Evolutionary conservation across 2,329 filamentous ascomycete species (phyloP), one percentile per base, ranked within the genome.

Genomic region (Ophiostoma pallidulum): DNA sequence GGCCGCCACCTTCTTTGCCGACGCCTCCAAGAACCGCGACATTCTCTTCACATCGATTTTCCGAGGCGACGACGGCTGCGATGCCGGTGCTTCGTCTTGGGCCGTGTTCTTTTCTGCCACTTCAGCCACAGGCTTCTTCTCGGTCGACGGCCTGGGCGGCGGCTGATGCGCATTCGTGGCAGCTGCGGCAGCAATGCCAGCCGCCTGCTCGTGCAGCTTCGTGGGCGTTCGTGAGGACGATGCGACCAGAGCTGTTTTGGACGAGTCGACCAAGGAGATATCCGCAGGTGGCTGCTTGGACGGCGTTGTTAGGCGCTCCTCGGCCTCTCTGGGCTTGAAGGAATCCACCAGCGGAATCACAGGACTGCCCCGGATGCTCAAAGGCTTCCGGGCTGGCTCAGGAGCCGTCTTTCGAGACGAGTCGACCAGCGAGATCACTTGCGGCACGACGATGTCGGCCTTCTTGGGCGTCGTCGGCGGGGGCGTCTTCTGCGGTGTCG

Each of bases 41-140:
- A 80, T 72, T 46, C 77, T 68, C 60, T 76, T 81, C 59, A 73
- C 61, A 54, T 80, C 71, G 18, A 81, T 63, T 56, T 81, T 79
- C 49, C 67, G 71, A 1, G 80, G 78, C 14, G 78, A 78, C 4
- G 69, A 59, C 4, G 74, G 66, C 50, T 71, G 68, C 1, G 70
- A 65, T 13, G 51, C 55, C 1, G 35, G 2, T 0, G 38, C 20
- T 4, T 20, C 20, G 6, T 58, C 52, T 24, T 64, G 64, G 18
- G 63, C 52, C 20, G 63, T 62, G 26, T 64, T 63, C 38, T 62
- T 55, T 40, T 59, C 54, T 2, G 31, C 24, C 24, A 28, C 18
- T 36, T 16, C 16, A 3, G 31, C 8, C n/a, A 14, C 10, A n/a
- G 36, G 47, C 24, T 64, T 63, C 39, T 61, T 54, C 41, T 58